These are phyloP conservation scores for Kodamaea arcana DNA, from an alignment of 1,139 yeast genomes.

Conservation along the genomic window DNA sequence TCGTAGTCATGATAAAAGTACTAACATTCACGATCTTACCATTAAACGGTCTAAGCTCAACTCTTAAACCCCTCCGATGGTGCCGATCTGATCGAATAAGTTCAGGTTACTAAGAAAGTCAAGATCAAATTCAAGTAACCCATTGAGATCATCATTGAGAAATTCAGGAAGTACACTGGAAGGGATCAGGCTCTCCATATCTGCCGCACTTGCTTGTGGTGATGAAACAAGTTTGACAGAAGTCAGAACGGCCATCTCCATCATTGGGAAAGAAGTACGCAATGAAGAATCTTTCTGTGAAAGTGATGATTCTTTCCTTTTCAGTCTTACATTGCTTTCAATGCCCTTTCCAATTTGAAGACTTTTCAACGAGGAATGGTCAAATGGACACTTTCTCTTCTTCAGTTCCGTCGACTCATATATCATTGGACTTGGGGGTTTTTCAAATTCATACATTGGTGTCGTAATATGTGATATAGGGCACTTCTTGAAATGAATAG, in stretches of 20 bases:
- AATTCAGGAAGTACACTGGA: constrained; percentile 1
- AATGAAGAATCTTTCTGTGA: background rate
- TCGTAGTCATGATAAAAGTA: too few species aligned
- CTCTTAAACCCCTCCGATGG: background rate
- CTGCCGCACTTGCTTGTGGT: background rate
- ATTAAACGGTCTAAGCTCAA: too few species aligned
- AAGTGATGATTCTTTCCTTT: constrained; percentile 4
- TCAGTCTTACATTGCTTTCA: constrained; percentile 25
- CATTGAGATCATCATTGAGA: constrained; percentile 6
- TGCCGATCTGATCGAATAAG: constrained; percentile 7
- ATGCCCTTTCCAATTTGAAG: constrained; percentile 15
- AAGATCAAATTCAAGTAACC: constrained; percentile 9
- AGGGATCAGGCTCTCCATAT: background rate
- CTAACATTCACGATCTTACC: too few species aligned
- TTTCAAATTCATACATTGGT: constrained; percentile 16
- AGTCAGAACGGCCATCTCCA: background rate
- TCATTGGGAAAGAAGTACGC: background rate
- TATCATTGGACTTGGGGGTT: background rate
- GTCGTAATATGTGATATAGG: constrained; percentile 30
- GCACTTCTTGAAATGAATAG: constrained; percentile 17
- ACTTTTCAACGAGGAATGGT: constrained; percentile 20
- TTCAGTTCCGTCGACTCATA: constrained; percentile 1
- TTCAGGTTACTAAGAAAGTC: constrained; percentile 8
- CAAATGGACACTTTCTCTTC: constrained; percentile 32
- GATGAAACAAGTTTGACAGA: background rate